Evolutionary conservation across 495 filamentous ascomycete genomes (phyloP).

Genomic region (Podospora comata): DNA sequence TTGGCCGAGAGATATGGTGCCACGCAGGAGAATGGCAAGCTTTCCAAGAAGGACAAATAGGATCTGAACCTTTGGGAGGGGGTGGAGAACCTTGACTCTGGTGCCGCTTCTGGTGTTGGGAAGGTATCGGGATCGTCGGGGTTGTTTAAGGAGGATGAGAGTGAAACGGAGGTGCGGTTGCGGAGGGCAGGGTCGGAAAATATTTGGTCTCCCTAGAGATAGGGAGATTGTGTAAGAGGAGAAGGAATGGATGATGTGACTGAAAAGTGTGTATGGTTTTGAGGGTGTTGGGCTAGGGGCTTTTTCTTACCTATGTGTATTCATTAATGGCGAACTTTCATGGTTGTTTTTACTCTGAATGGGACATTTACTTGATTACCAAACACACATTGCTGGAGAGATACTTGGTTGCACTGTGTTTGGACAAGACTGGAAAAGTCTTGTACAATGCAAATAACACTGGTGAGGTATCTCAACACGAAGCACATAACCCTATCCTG

Average conservation of each 20-base stretch:
- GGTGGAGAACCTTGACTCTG: not conserved
- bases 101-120: not conserved
- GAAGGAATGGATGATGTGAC: not conserved
- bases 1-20: slow-evolving; percentile 74
- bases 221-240: not conserved
- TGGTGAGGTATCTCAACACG: too few relatives aligned
- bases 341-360: not conserved
- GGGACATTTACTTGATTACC: not conserved
- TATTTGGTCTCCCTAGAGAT: not conserved
- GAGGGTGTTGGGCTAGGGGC: not conserved
- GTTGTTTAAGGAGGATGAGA: not conserved
- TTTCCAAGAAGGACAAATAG: slow-evolving; percentile 68
- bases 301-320: not conserved
- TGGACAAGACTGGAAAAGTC: too few relatives aligned
- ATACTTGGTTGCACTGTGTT: not conserved
- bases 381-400: not conserved
- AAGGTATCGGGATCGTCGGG: not conserved
- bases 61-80: slow-evolving; percentile 16
- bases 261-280: not conserved
- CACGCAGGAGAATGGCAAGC: slow-evolving; percentile 48
- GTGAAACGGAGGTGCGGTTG: not conserved
- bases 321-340: not conserved
- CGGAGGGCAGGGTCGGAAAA: not conserved
- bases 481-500: too few relatives aligned
- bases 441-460: too few relatives aligned